Evolutionary conservation across 306 rosid genomes (phyloP).

Genomic region (Datisca glomerata): DNA sequence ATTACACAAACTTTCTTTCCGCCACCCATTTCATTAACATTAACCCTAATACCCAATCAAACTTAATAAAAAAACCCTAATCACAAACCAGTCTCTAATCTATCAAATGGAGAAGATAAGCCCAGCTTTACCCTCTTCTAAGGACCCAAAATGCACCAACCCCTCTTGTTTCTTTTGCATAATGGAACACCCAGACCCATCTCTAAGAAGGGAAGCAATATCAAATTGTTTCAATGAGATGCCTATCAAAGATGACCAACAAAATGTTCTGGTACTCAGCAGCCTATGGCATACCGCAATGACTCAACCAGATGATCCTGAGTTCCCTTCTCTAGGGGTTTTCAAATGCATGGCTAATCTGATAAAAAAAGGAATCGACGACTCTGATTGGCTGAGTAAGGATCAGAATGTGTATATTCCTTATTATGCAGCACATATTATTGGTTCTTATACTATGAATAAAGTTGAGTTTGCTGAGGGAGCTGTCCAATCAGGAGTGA

Average conservation of each 20-base stretch:
- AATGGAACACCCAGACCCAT: conserved; percentile 38
- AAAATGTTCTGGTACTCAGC: conserved; percentile 36
- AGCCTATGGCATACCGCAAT: conserved; percentile 54
- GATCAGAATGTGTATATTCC: conserved; percentile 51
- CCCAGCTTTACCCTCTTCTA: conserved; percentile 6
- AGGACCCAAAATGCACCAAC: conserved; percentile 20
- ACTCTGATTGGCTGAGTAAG: conserved; percentile 36
- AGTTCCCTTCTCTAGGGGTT: conserved; percentile 57
- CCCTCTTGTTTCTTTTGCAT: conserved; percentile 62
- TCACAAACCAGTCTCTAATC: background rate
- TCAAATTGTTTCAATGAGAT: conserved; percentile 32
- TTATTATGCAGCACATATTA: conserved; percentile 62
- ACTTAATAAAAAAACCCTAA: conserved; percentile 4
- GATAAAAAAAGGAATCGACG: conserved; percentile 27
- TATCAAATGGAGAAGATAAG: conserved; percentile 4
- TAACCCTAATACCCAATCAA: background rate
- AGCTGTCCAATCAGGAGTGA: conserved; percentile 36
- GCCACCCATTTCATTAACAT: conserved; percentile 3
- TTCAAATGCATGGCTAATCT: conserved; percentile 55
- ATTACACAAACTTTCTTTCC: conserved; percentile 5
- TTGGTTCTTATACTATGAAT: conserved; percentile 59
- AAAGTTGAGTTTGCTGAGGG: conserved; percentile 27
- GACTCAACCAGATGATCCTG: conserved; percentile 38
- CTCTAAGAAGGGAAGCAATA: conserved; percentile 24
- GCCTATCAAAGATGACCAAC: conserved; percentile 33